phyloP scores from a whole-genome alignment of 352 stramenopile species.

The Phytophthora pseudosyringae region DNA sequence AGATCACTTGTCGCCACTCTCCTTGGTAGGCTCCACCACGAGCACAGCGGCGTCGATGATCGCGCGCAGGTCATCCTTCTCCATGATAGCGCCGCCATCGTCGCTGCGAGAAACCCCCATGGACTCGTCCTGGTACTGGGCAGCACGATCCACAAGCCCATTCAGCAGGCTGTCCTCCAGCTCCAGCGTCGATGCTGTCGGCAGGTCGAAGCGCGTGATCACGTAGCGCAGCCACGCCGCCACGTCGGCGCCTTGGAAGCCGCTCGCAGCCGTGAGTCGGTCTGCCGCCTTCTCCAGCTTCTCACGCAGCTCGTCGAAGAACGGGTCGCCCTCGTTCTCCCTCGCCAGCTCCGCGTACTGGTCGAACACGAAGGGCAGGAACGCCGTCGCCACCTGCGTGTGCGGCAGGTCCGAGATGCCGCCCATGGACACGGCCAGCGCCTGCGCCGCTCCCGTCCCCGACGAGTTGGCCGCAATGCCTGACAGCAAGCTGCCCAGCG shows the following conservation, averaged over 20 bases:
- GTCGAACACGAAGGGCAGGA: slow-evolving; percentile 77
- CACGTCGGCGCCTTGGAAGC: slow-evolving; percentile 57
- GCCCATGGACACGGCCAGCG: slow-evolving; percentile 67
- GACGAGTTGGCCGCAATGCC: slow-evolving; percentile 63
- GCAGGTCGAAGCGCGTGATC: slow-evolving; percentile 61
- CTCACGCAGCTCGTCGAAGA: slow-evolving; percentile 62
- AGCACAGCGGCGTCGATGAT: slow-evolving; percentile 59
- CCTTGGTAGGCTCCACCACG: slow-evolving; percentile 26
- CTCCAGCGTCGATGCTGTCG: slow-evolving; percentile 54
- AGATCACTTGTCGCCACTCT: slow-evolving; percentile 27
- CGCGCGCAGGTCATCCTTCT: slow-evolving; percentile 66
- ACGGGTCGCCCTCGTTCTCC: slow-evolving; percentile 71
- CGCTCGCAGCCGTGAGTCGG: slow-evolving; percentile 56
- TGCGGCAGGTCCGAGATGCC: slow-evolving; percentile 76
- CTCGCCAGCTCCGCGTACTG: slow-evolving; percentile 51
- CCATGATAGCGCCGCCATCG: slow-evolving; percentile 47
- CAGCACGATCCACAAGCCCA: slow-evolving; percentile 58
- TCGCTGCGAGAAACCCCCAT: slow-evolving; percentile 40
- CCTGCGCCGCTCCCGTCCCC: slow-evolving; percentile 56
- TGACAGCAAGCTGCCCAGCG: slow-evolving; percentile 60
- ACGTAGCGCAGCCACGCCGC: slow-evolving; percentile 74
- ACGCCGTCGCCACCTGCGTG: slow-evolving; percentile 58
- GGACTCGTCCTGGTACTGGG: slow-evolving; percentile 57
- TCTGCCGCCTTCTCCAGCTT: slow-evolving; percentile 61
- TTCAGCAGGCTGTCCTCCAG: slow-evolving; percentile 63